These are phyloP conservation scores for Penicillium sp. DNA, from an alignment of 2,329 filamentous ascomycete genomes.

Conservation along the genomic window DNA sequence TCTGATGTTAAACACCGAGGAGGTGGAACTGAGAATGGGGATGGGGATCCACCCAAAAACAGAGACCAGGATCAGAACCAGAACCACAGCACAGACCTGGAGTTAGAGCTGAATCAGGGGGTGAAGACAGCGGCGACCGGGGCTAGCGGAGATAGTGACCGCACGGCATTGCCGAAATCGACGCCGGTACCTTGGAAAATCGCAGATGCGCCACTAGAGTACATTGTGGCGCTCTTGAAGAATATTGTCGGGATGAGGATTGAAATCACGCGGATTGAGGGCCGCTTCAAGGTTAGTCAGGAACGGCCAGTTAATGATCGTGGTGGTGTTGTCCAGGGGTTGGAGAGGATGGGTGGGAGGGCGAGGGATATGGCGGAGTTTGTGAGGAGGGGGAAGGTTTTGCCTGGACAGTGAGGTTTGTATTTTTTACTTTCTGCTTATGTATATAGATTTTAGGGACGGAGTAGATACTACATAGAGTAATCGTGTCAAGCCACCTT, in stretches of 20 bases:
- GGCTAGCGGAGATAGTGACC: not conserved
- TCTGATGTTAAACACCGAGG: not conserved
- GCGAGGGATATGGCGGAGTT: conserved; percentile 19
- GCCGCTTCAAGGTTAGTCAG: conserved; percentile 24
- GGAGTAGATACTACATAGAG: not conserved
- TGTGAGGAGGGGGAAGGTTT: conserved; percentile 11
- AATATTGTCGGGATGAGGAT: conserved; percentile 20
- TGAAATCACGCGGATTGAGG: conserved; percentile 20
- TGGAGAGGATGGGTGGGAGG: conserved; percentile 8
- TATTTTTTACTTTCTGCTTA: not conserved
- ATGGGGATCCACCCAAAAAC: not conserved
- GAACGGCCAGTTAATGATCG: conserved; percentile 17
- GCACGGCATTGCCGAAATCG: not conserved
- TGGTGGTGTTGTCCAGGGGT: conserved; percentile 18
- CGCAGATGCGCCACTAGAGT: conserved; percentile 16
- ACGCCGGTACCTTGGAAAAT: conserved; percentile 15
- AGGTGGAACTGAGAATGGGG: no score
- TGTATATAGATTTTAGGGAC: not conserved
- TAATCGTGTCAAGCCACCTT: not conserved
- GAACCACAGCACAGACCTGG: not conserved
- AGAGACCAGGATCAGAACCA: no score
- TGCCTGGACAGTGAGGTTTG: not conserved
- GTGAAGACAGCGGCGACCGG: not conserved
- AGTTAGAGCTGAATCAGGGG: not conserved
- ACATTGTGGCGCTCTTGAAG: conserved; percentile 20